Percentiles rank a stretch among this genome's conserved stretches.
Evolutionary conservation across 2,329 filamentous ascomycete genomes (phyloP).

Genomic region (Calonectria ilicicola): DNA sequence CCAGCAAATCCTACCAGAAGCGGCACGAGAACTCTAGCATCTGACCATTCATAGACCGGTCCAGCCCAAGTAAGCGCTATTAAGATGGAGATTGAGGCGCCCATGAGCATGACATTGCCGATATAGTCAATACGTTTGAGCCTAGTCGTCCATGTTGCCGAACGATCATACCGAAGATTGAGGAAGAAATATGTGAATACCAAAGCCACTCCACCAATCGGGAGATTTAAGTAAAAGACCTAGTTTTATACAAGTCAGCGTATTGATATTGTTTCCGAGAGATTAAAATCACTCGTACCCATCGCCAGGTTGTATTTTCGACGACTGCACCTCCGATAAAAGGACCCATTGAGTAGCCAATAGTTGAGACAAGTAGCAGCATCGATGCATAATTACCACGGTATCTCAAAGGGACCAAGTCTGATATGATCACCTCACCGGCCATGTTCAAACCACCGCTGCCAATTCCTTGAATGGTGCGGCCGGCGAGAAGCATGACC

Average conservation of each 20-base stretch:
- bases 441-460: constrained; percentile 46
- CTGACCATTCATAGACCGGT: constrained; percentile 54
- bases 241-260: not conserved
- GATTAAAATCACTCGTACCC: constrained; percentile 33
- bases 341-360: constrained; percentile 50
- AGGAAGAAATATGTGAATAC: constrained; percentile 50
- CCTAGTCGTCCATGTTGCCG: constrained; percentile 37
- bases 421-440: constrained; percentile 50
- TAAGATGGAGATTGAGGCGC: constrained; percentile 52
- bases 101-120: constrained; percentile 56
- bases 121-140: constrained; percentile 55
- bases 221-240: constrained; percentile 59
- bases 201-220: constrained; percentile 49
- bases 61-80: constrained; percentile 59
- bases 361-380: constrained; percentile 45
- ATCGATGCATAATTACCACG: constrained; percentile 55
- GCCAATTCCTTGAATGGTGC: constrained; percentile 56
- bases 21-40: constrained; percentile 52
- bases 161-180: constrained; percentile 45
- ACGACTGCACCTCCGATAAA: constrained; percentile 47
- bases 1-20: constrained; percentile 46
- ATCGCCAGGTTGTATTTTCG: constrained; percentile 52
- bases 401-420: constrained; percentile 62
- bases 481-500: constrained; percentile 56
- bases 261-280: not conserved